A percentile compares a stretch with the other conserved stretches of the same genome.
phyloP scores from a whole-genome alignment of 164 flowering plant genomes.

The Hamamelis virginiana region DNA sequence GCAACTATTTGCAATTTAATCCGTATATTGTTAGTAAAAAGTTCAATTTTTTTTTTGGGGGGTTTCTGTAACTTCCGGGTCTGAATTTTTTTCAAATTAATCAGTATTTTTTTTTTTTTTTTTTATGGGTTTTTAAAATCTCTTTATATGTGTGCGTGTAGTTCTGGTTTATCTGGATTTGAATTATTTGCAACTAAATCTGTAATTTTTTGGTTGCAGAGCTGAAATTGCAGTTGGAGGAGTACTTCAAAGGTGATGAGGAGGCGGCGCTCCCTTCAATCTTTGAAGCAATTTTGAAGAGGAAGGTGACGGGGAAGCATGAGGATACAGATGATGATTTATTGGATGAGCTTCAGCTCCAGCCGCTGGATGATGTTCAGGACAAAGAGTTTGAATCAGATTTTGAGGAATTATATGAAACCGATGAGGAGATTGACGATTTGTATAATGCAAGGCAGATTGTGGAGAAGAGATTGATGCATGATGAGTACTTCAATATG shows the following conservation, averaged over 20 bases:
- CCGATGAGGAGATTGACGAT: constrained; percentile 83
- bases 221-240: constrained; percentile 46
- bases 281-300: constrained; percentile 52
- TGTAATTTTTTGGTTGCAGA: constrained; percentile 33
- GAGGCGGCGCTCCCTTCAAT: constrained; percentile 53
- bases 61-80: too few relatives aligned
- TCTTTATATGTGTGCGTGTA: background rate
- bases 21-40: background rate
- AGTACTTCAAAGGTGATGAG: constrained; percentile 59
- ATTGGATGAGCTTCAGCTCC: constrained; percentile 43
- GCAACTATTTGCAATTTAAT: background rate
- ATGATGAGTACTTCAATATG: constrained; percentile 70
- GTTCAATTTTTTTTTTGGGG: background rate
- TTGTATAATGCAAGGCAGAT: constrained; percentile 55
- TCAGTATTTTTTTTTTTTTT: too few relatives aligned
- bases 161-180: background rate
- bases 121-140: too few relatives aligned
- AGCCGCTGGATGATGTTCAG: constrained; percentile 48
- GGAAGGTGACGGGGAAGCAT: constrained; percentile 58
- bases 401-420: constrained; percentile 53
- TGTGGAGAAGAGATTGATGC: constrained; percentile 53
- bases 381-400: constrained; percentile 63
- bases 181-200: background rate
- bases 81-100: too few relatives aligned
- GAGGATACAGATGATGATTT: constrained; percentile 77